These are phyloP conservation scores for Hymenoscyphus linearis DNA, from an alignment of 2,329 filamentous ascomycete species.

Conservation along the genomic window DNA sequence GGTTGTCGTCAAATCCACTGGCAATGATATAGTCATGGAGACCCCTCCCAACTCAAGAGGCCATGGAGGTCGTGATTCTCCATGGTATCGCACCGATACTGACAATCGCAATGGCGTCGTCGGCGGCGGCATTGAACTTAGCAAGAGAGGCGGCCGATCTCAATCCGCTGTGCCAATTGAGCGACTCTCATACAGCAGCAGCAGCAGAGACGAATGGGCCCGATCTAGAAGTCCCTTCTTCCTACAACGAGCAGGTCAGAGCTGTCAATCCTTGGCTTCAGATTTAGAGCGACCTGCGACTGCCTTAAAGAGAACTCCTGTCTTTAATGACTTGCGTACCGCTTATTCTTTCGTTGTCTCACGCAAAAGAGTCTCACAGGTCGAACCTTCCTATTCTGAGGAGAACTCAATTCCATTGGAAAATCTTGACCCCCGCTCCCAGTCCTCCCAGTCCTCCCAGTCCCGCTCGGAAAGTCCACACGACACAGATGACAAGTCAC, in stretches of 20 bases:
- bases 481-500: neutral
- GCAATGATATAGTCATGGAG: neutral
- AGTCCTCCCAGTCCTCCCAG: no score
- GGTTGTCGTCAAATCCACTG: neutral
- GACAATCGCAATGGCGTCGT: neutral
- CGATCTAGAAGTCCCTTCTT: neutral
- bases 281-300: constrained; percentile 1
- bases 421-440: constrained; percentile 5
- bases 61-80: neutral
- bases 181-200: neutral
- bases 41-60: neutral
- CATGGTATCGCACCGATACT: no score
- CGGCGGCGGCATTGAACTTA: neutral
- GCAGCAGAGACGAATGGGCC: neutral
- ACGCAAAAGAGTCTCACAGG: constrained; percentile 12
- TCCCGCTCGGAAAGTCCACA: neutral
- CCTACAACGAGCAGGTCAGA: neutral
- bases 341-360: constrained; percentile 30
- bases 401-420: constrained; percentile 22
- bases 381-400: constrained; percentile 5
- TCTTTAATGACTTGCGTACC: constrained; percentile 28
- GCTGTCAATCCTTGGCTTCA: constrained; percentile 3
- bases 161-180: neutral
- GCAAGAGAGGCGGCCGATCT: neutral
- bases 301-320: constrained; percentile 16